Percentiles rank a stretch among this genome's conserved stretches.
Evolutionary conservation across 2,329 filamentous ascomycete genomes (phyloP).

Genomic region (Botryotinia narcissicola): DNA sequence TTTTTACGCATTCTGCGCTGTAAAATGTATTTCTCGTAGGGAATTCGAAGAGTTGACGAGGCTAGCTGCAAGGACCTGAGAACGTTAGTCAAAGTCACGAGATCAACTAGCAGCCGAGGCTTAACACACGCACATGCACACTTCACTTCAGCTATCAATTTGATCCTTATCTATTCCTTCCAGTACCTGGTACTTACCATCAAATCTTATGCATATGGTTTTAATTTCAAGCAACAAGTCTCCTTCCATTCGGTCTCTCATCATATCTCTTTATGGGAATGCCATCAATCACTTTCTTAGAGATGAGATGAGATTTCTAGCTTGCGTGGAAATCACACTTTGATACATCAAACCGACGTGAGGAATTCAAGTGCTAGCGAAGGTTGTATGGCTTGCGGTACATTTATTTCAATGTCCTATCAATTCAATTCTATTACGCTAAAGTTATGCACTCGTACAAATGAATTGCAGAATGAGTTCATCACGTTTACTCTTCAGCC

Average conservation of each 20-base stretch:
- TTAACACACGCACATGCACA: not conserved
- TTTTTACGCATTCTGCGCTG: not conserved
- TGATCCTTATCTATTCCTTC: not conserved
- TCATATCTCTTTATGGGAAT: not conserved
- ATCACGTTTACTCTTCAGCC: not conserved
- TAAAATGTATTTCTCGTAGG: not conserved
- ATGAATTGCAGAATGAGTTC: not conserved
- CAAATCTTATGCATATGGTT: not conserved
- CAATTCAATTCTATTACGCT: not conserved
- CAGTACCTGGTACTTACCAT: not conserved
- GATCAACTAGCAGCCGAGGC: not conserved
- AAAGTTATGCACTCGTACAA: not conserved
- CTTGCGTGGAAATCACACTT: not conserved
- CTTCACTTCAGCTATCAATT: not conserved
- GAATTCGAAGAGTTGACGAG: not conserved
- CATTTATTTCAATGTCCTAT: not conserved
- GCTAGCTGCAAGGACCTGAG: not conserved
- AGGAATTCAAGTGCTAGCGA: not conserved
- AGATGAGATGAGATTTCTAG: not conserved
- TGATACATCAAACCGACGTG: not conserved
- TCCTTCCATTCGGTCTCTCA: not conserved
- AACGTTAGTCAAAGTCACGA: not conserved
- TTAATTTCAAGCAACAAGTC: not conserved
- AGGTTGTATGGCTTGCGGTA: not conserved
- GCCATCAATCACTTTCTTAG: not conserved